Evolutionary conservation across 2,329 filamentous ascomycete genomes (phyloP).

Genomic region (Cylindrodendrum hubeiense): DNA sequence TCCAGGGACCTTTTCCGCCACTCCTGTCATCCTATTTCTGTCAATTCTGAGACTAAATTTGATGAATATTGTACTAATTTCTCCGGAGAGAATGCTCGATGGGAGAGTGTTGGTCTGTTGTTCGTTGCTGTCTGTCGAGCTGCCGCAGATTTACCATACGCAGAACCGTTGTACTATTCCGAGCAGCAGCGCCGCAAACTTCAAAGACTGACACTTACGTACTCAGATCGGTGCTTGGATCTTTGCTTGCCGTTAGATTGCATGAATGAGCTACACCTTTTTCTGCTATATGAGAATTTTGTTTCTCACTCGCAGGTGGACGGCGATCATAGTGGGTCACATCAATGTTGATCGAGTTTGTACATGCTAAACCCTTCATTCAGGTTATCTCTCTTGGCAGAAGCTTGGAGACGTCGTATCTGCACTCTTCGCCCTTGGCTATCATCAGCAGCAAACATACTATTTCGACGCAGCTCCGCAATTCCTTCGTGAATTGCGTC

Average conservation of each 20-base stretch:
- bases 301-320: slow-evolving; percentile 57
- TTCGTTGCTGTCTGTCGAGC: slow-evolving; percentile 39
- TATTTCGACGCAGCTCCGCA: slow-evolving; percentile 46
- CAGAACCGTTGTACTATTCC: slow-evolving; percentile 23
- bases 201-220: slow-evolving; percentile 28
- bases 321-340: slow-evolving; percentile 56
- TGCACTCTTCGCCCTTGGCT: slow-evolving; percentile 60
- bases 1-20: slow-evolving; percentile 23
- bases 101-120: slow-evolving; percentile 43
- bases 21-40: slow-evolving; percentile 16
- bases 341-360: neutral
- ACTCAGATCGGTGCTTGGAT: slow-evolving; percentile 39
- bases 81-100: slow-evolving; percentile 27
- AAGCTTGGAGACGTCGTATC: slow-evolving; percentile 59
- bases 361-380: neutral
- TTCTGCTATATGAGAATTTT: slow-evolving; percentile 60
- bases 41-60: slow-evolving; percentile 3
- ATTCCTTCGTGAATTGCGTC: slow-evolving; percentile 56
- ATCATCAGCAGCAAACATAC: slow-evolving; percentile 52
- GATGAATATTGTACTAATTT: slow-evolving; percentile 30
- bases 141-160: slow-evolving; percentile 27
- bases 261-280: slow-evolving; percentile 58
- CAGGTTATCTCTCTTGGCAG: slow-evolving; percentile 61
- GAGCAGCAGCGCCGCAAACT: slow-evolving; percentile 28
- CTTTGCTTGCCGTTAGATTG: slow-evolving; percentile 41